Evolutionary conservation across 1,284 basidiomycete genomes (phyloP), one percentile per base, ranked within the genome.

Genomic region (Pisolithus thermaeus): DNA sequence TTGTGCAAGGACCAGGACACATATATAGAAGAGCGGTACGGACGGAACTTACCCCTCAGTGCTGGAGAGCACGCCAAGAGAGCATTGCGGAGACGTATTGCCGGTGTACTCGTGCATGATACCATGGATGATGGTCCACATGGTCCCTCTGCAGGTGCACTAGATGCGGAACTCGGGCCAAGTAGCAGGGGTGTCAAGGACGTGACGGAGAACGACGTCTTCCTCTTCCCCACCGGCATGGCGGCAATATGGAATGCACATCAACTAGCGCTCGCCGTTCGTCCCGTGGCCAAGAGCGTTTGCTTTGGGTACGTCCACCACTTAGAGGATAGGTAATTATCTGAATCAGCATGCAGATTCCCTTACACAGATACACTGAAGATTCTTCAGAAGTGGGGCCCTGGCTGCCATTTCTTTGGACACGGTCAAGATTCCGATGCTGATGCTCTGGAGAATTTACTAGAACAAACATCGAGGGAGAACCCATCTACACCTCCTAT

Each of bases 281-380:
- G 65, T 50, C 81, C 75, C 50, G 57, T 68, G 43, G 84, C 83
- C n/a, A 95, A 94, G 72, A 93, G 90, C 60, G 79, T 94, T 36
- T 95, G 92, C 64, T 97, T 96, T 60, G 94, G 93, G 92, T 93
- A 62, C 56, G 83, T 68, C 3, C 9, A 46, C 32, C 36, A 25
- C 47, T 25, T 22, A 23, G 7, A 28, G 2, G 3, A 49, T 35
- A 51, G 4, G 52, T 20, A 3, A 22, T 54, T 41, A 58, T 30
- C 20, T 46, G 25, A 44, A 20, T 35, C n/a, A 7, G 12, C 8
- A 45, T 50, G 18, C 55, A 96, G 95, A 18, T 99, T 99, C 70
- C 90, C 95, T 0, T 99, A 98, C 69, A 92, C 87, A 8, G 97
- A 99, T 68, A 98, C 96, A n/a, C 79, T 97, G 54, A 99, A 99